phyloP scores from a whole-genome alignment of 345 rosid genomes.

The Salix dunnii region DNA sequence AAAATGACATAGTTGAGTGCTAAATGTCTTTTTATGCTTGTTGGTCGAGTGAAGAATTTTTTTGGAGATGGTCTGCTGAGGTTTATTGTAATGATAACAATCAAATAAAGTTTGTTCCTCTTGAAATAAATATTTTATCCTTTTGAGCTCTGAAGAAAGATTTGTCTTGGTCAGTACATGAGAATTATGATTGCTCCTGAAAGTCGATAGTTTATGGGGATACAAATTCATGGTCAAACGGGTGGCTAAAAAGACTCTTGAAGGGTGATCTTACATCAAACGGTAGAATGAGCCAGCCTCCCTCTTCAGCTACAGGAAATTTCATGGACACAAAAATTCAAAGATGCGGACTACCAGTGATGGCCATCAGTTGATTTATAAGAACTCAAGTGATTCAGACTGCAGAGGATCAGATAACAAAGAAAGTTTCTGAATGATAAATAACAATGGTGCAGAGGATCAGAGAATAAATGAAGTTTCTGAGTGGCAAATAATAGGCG shows the following conservation, averaged over 20 bases:
- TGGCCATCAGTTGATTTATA: not conserved
- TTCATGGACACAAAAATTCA: not conserved
- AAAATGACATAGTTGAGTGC: constrained; percentile 31
- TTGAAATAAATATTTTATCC: not conserved
- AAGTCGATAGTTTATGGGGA: not conserved
- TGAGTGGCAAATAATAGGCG: not conserved
- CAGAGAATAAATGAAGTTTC: not conserved
- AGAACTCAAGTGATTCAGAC: not conserved
- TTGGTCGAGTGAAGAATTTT: constrained; percentile 17
- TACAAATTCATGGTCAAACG: not conserved
- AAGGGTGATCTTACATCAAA: not conserved
- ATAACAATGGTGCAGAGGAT: not conserved
- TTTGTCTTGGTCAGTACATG: not conserved
- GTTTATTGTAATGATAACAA: constrained; percentile 19
- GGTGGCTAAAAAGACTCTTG: not conserved
- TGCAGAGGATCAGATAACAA: not conserved
- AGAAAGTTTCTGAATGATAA: not conserved
- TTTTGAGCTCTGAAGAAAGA: not conserved
- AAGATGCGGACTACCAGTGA: not conserved
- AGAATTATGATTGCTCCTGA: not conserved
- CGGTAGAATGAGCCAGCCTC: not conserved
- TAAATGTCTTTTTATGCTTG: not conserved
- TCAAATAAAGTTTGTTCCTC: constrained; percentile 9
- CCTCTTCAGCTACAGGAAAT: not conserved
- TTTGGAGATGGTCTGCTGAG: constrained; percentile 8